These are phyloP conservation scores for Lepiota venenata DNA, from an alignment of 768 basidiomycete genomes.

Conservation along the genomic window DNA sequence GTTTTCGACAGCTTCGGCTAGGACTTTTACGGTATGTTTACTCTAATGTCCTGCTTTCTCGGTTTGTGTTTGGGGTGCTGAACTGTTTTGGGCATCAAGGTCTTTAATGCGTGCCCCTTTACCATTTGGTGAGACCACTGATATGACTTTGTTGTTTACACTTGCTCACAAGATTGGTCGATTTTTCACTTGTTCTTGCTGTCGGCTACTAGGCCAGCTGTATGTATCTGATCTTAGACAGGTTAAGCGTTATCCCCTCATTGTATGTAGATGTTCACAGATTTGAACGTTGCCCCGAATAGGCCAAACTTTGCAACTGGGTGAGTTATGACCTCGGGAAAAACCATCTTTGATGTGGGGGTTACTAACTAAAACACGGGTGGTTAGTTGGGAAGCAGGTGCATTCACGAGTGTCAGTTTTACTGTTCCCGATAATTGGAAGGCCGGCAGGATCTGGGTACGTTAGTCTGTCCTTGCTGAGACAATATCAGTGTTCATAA, in stretches of 20 bases:
- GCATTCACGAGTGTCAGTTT: conserved; percentile 39
- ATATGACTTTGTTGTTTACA: conserved; percentile 7
- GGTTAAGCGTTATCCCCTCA: not conserved
- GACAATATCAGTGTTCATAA: not conserved
- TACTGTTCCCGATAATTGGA: conserved; percentile 62
- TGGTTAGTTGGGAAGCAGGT: conserved; percentile 37
- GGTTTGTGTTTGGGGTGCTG: not conserved
- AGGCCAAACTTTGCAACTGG: conserved; percentile 43
- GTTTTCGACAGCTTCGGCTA: conserved; percentile 10
- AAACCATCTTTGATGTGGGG: not conserved
- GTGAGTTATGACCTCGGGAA: conserved; percentile 24
- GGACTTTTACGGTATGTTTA: conserved; percentile 46
- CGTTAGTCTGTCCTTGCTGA: not conserved
- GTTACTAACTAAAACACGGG: not conserved
- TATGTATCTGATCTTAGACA: conserved; percentile 13
- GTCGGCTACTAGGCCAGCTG: conserved; percentile 31
- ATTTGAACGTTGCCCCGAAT: conserved; percentile 45
- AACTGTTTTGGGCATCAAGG: conserved; percentile 21
- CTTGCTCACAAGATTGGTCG: not conserved
- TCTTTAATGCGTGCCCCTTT: conserved; percentile 62
- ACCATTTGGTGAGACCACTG: conserved; percentile 53
- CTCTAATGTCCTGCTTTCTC: no score
- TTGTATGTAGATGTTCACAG: conserved; percentile 53
- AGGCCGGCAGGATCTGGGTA: conserved; percentile 56
- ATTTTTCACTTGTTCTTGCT: not conserved